A percentile compares a stretch with the other conserved stretches of the same genome.
phyloP scores from a whole-genome alignment of 1,284 basidiomycete species.

The Sutorius eximius region DNA sequence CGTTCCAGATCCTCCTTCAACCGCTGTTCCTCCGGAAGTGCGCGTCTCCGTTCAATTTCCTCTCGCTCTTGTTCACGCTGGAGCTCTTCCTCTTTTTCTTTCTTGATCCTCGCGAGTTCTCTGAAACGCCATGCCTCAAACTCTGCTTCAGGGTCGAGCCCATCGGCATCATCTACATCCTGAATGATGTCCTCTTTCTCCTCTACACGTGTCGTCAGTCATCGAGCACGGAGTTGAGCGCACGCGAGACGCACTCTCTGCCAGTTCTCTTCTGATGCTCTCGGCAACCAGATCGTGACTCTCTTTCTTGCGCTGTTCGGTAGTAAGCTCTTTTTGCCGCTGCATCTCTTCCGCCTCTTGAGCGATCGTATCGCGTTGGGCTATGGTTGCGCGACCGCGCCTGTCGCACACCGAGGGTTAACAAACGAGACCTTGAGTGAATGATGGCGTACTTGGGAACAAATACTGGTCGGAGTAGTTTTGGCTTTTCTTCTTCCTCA shows the following conservation, averaged over 20 bases:
- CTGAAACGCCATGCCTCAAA: slow-evolving; percentile 96
- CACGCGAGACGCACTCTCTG: slow-evolving; percentile 63
- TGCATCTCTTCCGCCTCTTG: slow-evolving; percentile 70
- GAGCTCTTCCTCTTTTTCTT: slow-evolving; percentile 84
- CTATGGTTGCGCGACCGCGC: slow-evolving; percentile 68
- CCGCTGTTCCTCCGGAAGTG: slow-evolving; percentile 89
- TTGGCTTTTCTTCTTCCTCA: slow-evolving; percentile 62
- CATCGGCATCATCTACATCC: slow-evolving; percentile 95
- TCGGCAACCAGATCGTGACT: slow-evolving; percentile 87
- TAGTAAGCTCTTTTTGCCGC: slow-evolving; percentile 61
- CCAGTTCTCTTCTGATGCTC: slow-evolving; percentile 79
- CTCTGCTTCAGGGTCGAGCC: slow-evolving; percentile 85
- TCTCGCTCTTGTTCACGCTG: slow-evolving; percentile 79
- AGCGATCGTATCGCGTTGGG: slow-evolving; percentile 61
- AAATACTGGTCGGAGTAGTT: slow-evolving; percentile 80
- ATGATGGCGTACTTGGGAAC: slow-evolving; percentile 70
- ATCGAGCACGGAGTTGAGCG: neutral
- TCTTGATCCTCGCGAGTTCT: slow-evolving; percentile 88
- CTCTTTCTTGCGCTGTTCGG: slow-evolving; percentile 74
- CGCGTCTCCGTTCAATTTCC: slow-evolving; percentile 87
- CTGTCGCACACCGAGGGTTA: slow-evolving; percentile 39
- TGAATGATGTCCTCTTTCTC: slow-evolving; percentile 80
- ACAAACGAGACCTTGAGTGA: neutral
- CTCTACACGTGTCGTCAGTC: slow-evolving; percentile 48
- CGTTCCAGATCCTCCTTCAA: slow-evolving; percentile 87